Percentiles rank a stretch among this genome's conserved stretches.
Evolutionary conservation across 1,284 basidiomycete genomes (phyloP).

Genomic region (Coniferiporia sulphurascens): DNA sequence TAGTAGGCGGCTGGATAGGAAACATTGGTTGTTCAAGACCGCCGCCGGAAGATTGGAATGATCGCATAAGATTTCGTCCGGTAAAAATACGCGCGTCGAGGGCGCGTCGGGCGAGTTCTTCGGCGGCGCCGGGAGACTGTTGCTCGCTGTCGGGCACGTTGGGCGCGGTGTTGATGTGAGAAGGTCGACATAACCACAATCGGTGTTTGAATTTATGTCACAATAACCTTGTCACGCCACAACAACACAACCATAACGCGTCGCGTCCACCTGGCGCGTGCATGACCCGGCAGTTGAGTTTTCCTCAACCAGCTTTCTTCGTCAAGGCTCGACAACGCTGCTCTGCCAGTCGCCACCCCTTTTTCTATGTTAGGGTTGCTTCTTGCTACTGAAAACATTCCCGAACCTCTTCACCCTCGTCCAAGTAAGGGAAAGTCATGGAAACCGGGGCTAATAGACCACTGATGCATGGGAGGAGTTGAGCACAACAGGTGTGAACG

Average conservation of each 20-base stretch:
- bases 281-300: not conserved
- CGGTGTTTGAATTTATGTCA: slow-evolving; percentile 14
- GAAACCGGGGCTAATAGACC: too few species aligned
- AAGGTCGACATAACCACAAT: not conserved
- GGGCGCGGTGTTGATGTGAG: slow-evolving; percentile 2
- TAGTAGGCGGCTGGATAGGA: slow-evolving; percentile 16
- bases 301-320: not conserved
- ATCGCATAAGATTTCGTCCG: slow-evolving; percentile 12
- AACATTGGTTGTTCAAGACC: slow-evolving; percentile 20
- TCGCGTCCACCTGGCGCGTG: not conserved
- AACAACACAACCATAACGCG: slow-evolving; percentile 2
- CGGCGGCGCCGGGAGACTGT: not conserved
- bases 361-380: too few species aligned
- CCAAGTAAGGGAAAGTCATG: too few species aligned
- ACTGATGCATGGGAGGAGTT: too few species aligned
- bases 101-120: slow-evolving; percentile 1
- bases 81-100: not conserved
- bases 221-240: slow-evolving; percentile 7
- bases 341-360: too few species aligned
- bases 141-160: slow-evolving; percentile 1
- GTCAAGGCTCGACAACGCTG: not conserved
- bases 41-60: slow-evolving; percentile 11
- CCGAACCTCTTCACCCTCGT: too few species aligned
- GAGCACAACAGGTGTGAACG: not conserved
- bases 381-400: too few species aligned